Evolutionary conservation across 352 stramenopile species (phyloP).

Genomic region (Pythium phragmiticola): DNA sequence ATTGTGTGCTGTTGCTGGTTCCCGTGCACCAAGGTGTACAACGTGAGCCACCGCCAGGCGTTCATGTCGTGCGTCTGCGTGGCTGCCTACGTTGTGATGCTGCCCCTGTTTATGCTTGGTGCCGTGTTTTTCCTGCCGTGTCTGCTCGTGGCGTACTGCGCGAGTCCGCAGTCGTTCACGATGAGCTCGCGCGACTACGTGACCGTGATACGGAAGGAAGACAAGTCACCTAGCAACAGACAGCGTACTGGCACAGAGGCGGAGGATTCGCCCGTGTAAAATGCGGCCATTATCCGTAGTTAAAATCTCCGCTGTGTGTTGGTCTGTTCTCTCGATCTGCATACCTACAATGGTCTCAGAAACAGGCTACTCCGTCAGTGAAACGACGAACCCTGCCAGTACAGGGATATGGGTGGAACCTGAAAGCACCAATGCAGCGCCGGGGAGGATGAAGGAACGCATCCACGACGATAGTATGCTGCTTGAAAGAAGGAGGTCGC

Average conservation of each 20-base stretch:
- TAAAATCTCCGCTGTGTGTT: background rate
- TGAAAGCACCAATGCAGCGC: too few species aligned
- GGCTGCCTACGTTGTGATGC: slow-evolving; percentile 36
- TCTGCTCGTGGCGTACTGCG: slow-evolving; percentile 16
- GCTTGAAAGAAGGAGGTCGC: too few species aligned
- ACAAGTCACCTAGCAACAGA: background rate
- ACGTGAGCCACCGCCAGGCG: slow-evolving; percentile 54
- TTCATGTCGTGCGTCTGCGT: slow-evolving; percentile 72
- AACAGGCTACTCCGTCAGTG: too few species aligned
- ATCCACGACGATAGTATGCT: too few species aligned
- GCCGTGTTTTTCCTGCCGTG: slow-evolving; percentile 53
- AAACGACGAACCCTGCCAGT: too few species aligned
- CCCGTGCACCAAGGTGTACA: slow-evolving; percentile 46
- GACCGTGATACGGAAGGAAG: background rate
- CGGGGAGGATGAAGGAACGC: too few species aligned
- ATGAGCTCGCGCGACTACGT: background rate
- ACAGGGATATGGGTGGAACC: too few species aligned
- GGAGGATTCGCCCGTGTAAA: background rate
- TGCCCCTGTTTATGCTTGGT: slow-evolving; percentile 37
- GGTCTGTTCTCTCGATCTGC: slow-evolving; percentile 18
- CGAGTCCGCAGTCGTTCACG: slow-evolving; percentile 9
- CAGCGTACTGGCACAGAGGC: background rate
- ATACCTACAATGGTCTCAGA: slow-evolving; percentile 29
- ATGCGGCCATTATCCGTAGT: background rate
- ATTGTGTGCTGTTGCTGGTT: slow-evolving; percentile 61